Evolutionary conservation across 2,329 filamentous ascomycete species (phyloP).

Genomic region (Diaporthe longicolla): DNA sequence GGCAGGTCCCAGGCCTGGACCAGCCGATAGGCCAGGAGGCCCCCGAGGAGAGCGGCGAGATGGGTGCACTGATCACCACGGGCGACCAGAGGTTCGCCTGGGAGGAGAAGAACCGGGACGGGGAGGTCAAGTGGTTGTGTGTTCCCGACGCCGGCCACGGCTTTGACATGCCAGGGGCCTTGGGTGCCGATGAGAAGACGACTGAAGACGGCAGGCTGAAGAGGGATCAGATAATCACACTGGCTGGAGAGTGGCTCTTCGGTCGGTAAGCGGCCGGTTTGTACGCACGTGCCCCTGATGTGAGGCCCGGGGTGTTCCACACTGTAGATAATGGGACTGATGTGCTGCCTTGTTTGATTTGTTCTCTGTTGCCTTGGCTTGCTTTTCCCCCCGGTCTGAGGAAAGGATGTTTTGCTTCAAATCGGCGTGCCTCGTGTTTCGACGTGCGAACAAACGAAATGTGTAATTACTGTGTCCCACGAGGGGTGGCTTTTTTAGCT

Average conservation of each 20-base stretch:
- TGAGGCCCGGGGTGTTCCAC: background rate
- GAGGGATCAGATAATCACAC: slow-evolving; percentile 45
- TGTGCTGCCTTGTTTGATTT: background rate
- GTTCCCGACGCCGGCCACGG: slow-evolving; percentile 51
- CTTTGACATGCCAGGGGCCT: slow-evolving; percentile 47
- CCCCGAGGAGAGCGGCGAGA: slow-evolving; percentile 43
- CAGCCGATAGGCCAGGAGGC: slow-evolving; percentile 51
- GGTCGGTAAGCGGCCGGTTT: background rate
- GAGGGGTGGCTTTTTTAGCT: background rate
- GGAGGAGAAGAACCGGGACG: slow-evolving; percentile 45
- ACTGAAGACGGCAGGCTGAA: slow-evolving; percentile 46
- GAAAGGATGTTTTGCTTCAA: background rate
- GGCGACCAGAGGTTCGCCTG: slow-evolving; percentile 51
- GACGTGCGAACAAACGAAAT: background rate
- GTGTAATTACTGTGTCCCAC: background rate
- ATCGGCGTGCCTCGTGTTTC: background rate
- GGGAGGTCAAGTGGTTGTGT: slow-evolving; percentile 50
- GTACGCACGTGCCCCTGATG: too few relatives aligned
- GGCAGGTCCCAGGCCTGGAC: slow-evolving; percentile 47
- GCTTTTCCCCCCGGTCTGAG: background rate
- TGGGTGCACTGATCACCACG: slow-evolving; percentile 44
- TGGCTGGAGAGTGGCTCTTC: slow-evolving; percentile 40
- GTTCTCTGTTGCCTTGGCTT: background rate
- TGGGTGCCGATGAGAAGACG: slow-evolving; percentile 44
- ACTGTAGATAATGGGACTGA: background rate